Evolutionary conservation across 257 asterid species (phyloP), one percentile per base, ranked within the genome.

Genomic region (Plantago ovata): DNA sequence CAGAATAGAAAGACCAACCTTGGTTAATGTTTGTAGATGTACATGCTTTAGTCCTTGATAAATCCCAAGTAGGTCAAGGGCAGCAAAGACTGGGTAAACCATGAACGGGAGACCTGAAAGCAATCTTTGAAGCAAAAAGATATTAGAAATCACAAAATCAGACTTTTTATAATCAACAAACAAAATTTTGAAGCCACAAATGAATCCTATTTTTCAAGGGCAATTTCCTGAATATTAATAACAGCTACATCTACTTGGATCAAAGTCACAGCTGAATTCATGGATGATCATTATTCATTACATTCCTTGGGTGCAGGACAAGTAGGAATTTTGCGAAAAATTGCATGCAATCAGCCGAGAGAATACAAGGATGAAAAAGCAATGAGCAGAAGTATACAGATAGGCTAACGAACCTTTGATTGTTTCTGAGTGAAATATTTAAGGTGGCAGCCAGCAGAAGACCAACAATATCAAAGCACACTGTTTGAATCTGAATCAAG

Each of bases 381-480:
- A 52, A 7, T 22, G 53, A 44, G 22, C 22, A 55, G 10, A 6
- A 44, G 24, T 28, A 15, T 22, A 20, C 62, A 47, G 61, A 52
- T 20, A 38, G 44, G 41, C 49, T 24, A 22, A 57, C 50, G 48
- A 67, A 89, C 98, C 98, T 82, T 74, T 77, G 89, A 64, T 86
- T 79, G 75, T 82, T 74, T 66, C 73, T 76, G 40, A 79, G 66
- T 63, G 75, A 51, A 65, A 93, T 68, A 69, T 89, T 89, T 75
- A 89, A 61, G 70, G 79, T 36, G 38, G 94, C 98, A 60, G 98
- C 95, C 51, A 93, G 81, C 60, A 83, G 64, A 72, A 93, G 96
- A 58, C 98, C 98, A 33, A 91, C 75, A 66, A 79, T 93, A 64
- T 93, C 98, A 51, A 86, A 93, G 92, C 98, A 93, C 59, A 93